phyloP scores from a whole-genome alignment of 2,329 filamentous ascomycete genomes.

The Phyllosticta citribraziliensis region DNA sequence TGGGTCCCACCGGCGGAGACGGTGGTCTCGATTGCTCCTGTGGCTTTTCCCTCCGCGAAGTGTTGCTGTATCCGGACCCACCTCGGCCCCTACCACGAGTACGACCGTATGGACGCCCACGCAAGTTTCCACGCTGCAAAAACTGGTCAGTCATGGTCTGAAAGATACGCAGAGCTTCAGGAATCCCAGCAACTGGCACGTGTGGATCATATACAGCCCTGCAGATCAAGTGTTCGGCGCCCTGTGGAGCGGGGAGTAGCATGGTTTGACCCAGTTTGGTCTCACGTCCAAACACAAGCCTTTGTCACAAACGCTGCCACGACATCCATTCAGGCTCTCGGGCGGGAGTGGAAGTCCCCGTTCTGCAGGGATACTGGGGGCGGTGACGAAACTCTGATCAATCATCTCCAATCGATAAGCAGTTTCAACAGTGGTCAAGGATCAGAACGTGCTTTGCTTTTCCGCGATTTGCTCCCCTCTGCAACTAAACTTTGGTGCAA shows the following conservation, averaged over 20 bases:
- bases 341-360: not conserved
- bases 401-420: not conserved
- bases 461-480: not conserved
- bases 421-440: not conserved
- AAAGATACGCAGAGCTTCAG: not conserved
- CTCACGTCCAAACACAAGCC: not conserved
- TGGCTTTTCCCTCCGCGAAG: not conserved
- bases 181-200: not conserved
- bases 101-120: conserved; percentile 15
- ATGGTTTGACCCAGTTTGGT: not conserved
- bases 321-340: not conserved
- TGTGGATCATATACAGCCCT: not conserved
- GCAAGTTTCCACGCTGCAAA: conserved; percentile 15
- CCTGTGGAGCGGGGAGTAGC: not conserved
- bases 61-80: not conserved
- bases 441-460: not conserved
- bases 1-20: conserved; percentile 22
- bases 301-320: not conserved
- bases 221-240: not conserved
- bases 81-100: conserved; percentile 13
- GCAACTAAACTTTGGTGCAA: too few relatives aligned
- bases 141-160: not conserved
- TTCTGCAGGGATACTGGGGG: not conserved
- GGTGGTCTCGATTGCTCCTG: not conserved
- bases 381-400: not conserved